Evolutionary conservation across 2,329 filamentous ascomycete genomes (phyloP), one percentile per base, ranked within the genome.

Genomic region (Chrysoporthe cubensis): DNA sequence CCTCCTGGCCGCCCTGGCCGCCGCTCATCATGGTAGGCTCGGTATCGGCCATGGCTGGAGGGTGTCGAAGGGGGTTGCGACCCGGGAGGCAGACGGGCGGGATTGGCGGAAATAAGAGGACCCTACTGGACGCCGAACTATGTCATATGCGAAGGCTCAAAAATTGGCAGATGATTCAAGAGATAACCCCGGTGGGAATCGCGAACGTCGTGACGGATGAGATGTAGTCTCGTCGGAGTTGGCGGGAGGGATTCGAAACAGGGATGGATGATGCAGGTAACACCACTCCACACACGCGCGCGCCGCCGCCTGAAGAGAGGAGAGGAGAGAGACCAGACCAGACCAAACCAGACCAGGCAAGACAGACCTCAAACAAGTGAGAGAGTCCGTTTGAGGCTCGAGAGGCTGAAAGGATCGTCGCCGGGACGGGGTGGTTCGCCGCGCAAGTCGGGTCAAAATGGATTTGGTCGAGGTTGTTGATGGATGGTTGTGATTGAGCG

Each of bases 41-140:
- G 57, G 63, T n/a, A 52, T 70, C 70, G 57, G 70, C 70, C 70
- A 71, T 71, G 21, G 62, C 57, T 66, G 66, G 9, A 60, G 48
- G 63, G 32, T 63, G 44, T 52, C 18, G 54, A 32, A 57, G 48
- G 40, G 21, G 26, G 16, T 26, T 32, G 48, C 57, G 59, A 58
- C 26, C n/a, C 59, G 59, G 43, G 18, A 21, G 43, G 42, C 46
- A 42, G 44, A 46, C 32, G 62, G 67, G 64, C 34, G 40, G 40
- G 64, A 64, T 54, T 59, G 64, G 58, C 54, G 64, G 44, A 21
- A 52, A 62, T 62, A 26, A 56, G 43, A 66, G 50, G 46, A 57
- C 46, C 26, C 32, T 64, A 54, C 59, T 42, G 37, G 54, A 43
- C 37, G 64, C 46, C 56, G 44, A 48, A 58, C 64, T 69, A 64